phyloP scores from a whole-genome alignment of 768 basidiomycete genomes.

The Gyrodon lividus region DNA sequence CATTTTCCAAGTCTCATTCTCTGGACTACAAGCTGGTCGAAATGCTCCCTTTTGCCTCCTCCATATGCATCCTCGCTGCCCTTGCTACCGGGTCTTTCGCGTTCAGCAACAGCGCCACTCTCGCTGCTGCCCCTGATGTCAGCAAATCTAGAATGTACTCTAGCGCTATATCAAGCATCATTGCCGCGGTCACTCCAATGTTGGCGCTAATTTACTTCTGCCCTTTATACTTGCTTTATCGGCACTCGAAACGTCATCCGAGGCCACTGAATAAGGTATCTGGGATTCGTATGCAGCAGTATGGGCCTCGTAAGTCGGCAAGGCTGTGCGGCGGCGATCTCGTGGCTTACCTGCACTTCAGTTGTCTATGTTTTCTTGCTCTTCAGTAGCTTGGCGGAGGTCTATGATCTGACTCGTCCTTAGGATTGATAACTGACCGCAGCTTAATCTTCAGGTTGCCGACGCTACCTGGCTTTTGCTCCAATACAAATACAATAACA shows the following conservation, averaged over 20 bases:
- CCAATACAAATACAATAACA: conserved; percentile 53
- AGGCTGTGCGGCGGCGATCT: conserved; percentile 1
- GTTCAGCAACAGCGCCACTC: conserved; percentile 18
- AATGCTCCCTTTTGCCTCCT: conserved; percentile 37
- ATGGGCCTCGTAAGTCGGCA: conserved; percentile 47
- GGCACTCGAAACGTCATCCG: conserved; percentile 44
- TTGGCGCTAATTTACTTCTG: conserved; percentile 47
- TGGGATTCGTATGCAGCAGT: conserved; percentile 46
- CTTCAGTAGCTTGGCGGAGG: conserved; percentile 47
- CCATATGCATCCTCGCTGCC: conserved; percentile 34
- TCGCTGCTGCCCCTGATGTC: conserved; percentile 19
- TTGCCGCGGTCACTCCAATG: conserved; percentile 36
- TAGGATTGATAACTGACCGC: conserved; percentile 2
- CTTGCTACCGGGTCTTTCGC: conserved; percentile 33
- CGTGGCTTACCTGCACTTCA: conserved; percentile 28
- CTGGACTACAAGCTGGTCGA: conserved; percentile 33
- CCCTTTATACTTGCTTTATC: conserved; percentile 49
- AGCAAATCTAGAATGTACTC: conserved; percentile 33
- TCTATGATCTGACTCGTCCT: conserved; percentile 15
- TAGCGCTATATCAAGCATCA: conserved; percentile 36
- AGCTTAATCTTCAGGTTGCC: conserved; percentile 39
- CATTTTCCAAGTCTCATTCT: conserved; percentile 7
- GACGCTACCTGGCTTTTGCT: conserved; percentile 58
- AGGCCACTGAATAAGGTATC: conserved; percentile 50
- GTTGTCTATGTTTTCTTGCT: conserved; percentile 54